Conservation (phyloP, 1,139 yeast genomes). For the Hyphopichia wangnamkhiaoensis region DNA sequence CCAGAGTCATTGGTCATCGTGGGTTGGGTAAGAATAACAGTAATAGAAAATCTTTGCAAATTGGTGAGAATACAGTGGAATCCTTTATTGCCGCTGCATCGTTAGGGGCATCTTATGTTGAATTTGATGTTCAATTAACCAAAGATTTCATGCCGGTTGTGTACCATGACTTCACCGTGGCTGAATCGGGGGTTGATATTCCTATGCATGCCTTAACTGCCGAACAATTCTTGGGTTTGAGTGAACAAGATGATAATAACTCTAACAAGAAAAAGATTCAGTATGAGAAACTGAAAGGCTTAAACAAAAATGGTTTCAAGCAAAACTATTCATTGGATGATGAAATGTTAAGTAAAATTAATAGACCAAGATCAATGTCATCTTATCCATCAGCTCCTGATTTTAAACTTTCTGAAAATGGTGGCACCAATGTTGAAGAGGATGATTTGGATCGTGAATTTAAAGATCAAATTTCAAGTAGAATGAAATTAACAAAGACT, state of each 20-base stretch:
- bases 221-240: constrained; percentile 82
- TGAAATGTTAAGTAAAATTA: constrained; percentile 32
- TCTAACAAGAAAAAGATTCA: constrained; percentile 15
- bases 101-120: constrained; percentile 88
- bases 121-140: constrained; percentile 96
- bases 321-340: constrained; percentile 38
- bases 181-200: constrained; percentile 94
- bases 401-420: constrained; percentile 11
- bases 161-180: constrained; percentile 92
- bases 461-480: constrained; percentile 48
- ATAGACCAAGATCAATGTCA: constrained; percentile 44
- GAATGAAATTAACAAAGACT: constrained; percentile 86
- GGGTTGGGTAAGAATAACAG: constrained; percentile 88
- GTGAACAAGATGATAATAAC: constrained; percentile 24
- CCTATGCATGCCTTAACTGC: constrained; percentile 93
- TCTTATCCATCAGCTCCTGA: constrained; percentile 38
- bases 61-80: constrained; percentile 95
- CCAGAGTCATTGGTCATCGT: constrained; percentile 94
- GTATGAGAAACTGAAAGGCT: constrained; percentile 1
- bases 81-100: constrained; percentile 97
- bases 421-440: constrained; percentile 16
- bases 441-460: constrained; percentile 41
- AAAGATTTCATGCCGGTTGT: constrained; percentile 90
- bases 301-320: constrained; percentile 9
- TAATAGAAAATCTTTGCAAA: constrained; percentile 74